These are phyloP conservation scores for Marasmius tenuissimus DNA, from an alignment of 1,284 basidiomycete genomes.

Conservation along the genomic window DNA sequence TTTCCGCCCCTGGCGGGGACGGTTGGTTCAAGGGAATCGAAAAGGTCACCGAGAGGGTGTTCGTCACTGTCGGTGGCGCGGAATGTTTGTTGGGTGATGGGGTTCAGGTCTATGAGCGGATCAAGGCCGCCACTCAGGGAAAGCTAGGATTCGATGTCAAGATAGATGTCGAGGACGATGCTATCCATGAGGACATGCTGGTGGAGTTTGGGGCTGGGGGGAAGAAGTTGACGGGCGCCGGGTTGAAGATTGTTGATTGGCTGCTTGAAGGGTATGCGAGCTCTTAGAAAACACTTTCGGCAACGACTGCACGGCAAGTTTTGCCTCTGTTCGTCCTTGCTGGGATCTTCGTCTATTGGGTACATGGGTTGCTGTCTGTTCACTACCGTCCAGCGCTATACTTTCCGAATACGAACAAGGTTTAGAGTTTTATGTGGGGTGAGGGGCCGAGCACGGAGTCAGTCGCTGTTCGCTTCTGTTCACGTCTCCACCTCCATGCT, in stretches of 20 bases:
- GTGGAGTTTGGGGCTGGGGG: conserved; percentile 20
- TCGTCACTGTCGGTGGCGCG: conserved; percentile 7
- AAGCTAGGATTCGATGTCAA: conserved; percentile 14
- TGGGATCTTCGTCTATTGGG: too few species aligned
- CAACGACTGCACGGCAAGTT: too few species aligned
- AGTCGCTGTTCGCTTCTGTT: too few species aligned
- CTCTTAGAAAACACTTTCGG: too few species aligned
- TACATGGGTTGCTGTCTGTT: too few species aligned
- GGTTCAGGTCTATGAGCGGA: conserved; percentile 9
- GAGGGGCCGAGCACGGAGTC: too few species aligned
- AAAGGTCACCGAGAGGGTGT: conserved; percentile 3
- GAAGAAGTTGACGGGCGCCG: conserved; percentile 18
- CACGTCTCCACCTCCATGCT: too few species aligned
- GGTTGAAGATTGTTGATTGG: conserved; percentile 25
- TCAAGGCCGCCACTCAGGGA: not conserved
- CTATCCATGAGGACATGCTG: conserved; percentile 32
- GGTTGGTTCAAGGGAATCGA: conserved; percentile 10
- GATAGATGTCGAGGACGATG: conserved; percentile 29
- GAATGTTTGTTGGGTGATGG: conserved; percentile 17
- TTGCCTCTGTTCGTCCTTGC: too few species aligned
- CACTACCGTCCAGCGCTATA: too few species aligned
- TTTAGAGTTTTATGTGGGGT: too few species aligned
- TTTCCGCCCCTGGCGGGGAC: not conserved
- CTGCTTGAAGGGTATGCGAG: conserved; percentile 14
- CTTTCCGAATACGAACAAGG: too few species aligned